Evolutionary conservation across 75 land plant genomes (phyloP).

Genomic region (Selaginella moellendorffii): DNA sequence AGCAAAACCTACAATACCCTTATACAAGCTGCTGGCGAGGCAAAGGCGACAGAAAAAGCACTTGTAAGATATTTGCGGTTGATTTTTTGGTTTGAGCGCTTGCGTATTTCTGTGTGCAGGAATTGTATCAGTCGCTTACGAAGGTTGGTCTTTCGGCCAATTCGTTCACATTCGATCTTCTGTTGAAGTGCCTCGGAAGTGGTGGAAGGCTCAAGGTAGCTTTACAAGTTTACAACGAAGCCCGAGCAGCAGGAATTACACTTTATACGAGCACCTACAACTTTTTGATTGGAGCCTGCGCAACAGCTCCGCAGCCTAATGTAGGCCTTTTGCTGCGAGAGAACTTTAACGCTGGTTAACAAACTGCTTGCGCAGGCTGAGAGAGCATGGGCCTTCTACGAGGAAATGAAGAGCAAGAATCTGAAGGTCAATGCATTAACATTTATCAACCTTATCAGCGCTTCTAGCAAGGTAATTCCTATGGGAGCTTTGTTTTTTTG

Average conservation of each 20-base stretch:
- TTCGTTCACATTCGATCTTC: constrained; percentile 17
- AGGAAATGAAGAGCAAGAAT: constrained; percentile 13
- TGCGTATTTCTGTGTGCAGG: constrained; percentile 8
- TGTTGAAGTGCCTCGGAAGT: constrained; percentile 19
- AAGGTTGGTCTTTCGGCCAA: constrained; percentile 18
- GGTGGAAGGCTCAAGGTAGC: constrained; percentile 24
- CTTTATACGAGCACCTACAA: constrained; percentile 21
- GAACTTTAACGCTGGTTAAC: no score
- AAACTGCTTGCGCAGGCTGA: no score
- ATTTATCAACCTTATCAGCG: not conserved
- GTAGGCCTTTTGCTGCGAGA: constrained; percentile 11
- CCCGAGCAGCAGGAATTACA: constrained; percentile 19
- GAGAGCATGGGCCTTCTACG: constrained; percentile 23
- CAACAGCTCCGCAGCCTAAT: constrained; percentile 21
- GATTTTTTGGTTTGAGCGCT: no score
- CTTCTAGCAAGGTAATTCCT: constrained; percentile 1
- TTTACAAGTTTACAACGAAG: constrained; percentile 20
- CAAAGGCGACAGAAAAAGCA: constrained; percentile 21
- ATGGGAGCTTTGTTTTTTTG: not conserved
- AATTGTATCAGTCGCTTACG: constrained; percentile 15
- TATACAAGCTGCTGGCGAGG: constrained; percentile 21
- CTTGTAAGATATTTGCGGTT: constrained; percentile 12
- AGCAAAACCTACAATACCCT: constrained; percentile 18
- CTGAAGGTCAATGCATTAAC: not conserved
- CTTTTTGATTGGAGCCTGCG: constrained; percentile 26